Conservation (phyloP, 257 asterid genomes). For the Plantago major region DNA sequence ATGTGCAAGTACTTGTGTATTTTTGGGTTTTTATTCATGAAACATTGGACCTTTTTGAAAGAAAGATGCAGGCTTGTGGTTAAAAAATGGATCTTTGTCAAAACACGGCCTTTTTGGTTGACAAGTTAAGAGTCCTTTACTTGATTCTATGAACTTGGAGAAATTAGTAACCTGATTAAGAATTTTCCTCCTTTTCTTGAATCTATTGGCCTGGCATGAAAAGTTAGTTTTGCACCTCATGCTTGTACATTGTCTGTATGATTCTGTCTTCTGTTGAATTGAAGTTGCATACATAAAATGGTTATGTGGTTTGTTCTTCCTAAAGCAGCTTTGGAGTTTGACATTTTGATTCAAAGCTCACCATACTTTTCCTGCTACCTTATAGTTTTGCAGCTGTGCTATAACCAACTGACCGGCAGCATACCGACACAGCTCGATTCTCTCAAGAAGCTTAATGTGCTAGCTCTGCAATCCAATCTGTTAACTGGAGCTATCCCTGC, state of each 20-base stretch:
- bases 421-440: slow-evolving; percentile 67
- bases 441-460: slow-evolving; percentile 62
- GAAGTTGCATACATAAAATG: too few relatives aligned
- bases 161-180: too few relatives aligned
- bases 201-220: background rate
- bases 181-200: too few relatives aligned
- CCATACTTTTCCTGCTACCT: background rate
- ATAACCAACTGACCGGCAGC: slow-evolving; percentile 75
- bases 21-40: slow-evolving; percentile 17
- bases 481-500: slow-evolving; percentile 94
- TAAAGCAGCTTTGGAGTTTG: background rate
- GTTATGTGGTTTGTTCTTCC: background rate
- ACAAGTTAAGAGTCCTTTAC: background rate
- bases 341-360: background rate
- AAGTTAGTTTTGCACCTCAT: background rate
- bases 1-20: background rate
- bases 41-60: slow-evolving; percentile 20
- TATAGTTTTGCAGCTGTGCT: slow-evolving; percentile 92
- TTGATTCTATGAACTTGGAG: too few relatives aligned
- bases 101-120: background rate
- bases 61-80: background rate
- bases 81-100: slow-evolving; percentile 5
- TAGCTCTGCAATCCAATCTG: slow-evolving; percentile 71
- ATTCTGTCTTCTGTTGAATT: background rate
- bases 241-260: too few relatives aligned